A percentile compares a stretch with the other conserved stretches of the same genome.
These are phyloP conservation scores for Phialocephala subalpina DNA, from an alignment of 2,329 filamentous ascomycete genomes.

Conservation along the genomic window DNA sequence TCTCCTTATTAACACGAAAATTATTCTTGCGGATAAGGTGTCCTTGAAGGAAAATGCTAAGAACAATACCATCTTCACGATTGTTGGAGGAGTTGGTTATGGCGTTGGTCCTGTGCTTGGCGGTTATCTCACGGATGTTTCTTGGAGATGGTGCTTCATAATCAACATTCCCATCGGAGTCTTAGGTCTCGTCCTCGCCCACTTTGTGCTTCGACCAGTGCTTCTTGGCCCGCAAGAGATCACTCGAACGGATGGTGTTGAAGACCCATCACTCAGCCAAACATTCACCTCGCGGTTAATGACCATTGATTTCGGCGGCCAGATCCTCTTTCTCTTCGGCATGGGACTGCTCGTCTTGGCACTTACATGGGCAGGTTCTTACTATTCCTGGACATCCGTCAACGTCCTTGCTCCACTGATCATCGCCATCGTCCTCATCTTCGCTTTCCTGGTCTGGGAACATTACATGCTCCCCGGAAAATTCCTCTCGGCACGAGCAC, in stretches of 20 bases:
- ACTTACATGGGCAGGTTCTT: slow-evolving; percentile 53
- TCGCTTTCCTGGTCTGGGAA: slow-evolving; percentile 51
- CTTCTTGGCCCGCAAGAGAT: slow-evolving; percentile 59
- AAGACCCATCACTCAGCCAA: slow-evolving; percentile 44
- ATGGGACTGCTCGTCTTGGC: slow-evolving; percentile 52
- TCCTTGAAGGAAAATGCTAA: slow-evolving; percentile 66
- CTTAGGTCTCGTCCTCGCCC: slow-evolving; percentile 59
- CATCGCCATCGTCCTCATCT: slow-evolving; percentile 48
- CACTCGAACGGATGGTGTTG: slow-evolving; percentile 53
- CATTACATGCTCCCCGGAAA: slow-evolving; percentile 55
- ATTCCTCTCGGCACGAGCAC: slow-evolving; percentile 55
- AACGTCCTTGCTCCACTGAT: slow-evolving; percentile 50
- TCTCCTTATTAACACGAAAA: slow-evolving; percentile 65
- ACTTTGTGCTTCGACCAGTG: slow-evolving; percentile 64
- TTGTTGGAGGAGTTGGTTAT: slow-evolving; percentile 62
- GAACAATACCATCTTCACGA: slow-evolving; percentile 68
- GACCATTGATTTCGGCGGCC: slow-evolving; percentile 64
- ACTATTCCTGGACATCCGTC: slow-evolving; percentile 50
- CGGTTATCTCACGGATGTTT: slow-evolving; percentile 58
- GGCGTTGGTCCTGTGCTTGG: slow-evolving; percentile 64
- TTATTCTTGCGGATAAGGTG: slow-evolving; percentile 72
- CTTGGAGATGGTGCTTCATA: slow-evolving; percentile 74
- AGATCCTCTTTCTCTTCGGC: slow-evolving; percentile 57
- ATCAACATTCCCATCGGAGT: slow-evolving; percentile 66
- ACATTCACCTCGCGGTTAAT: slow-evolving; percentile 50